These are phyloP conservation scores for Telfairia occidentalis DNA, from an alignment of 331 rosid species.

Conservation along the genomic window DNA sequence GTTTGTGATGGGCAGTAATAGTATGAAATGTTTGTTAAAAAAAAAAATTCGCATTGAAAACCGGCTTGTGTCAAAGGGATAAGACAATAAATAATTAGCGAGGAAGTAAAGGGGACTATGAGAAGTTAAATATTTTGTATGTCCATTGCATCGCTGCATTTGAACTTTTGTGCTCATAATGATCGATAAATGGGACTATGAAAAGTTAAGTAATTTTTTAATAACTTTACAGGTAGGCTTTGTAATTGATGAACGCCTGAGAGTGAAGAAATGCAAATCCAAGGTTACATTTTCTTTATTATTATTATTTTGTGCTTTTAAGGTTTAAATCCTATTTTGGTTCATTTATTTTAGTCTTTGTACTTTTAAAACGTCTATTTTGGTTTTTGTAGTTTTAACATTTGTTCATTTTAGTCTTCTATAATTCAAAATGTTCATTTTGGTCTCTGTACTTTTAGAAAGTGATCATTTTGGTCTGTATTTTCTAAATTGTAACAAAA, in stretches of 20 bases:
- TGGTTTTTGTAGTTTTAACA: no score
- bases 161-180: background rate
- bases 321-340: no score
- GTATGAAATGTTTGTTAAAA: no score
- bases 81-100: background rate
- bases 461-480: no score
- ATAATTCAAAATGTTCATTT: no score
- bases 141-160: background rate
- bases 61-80: background rate
- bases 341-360: no score
- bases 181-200: background rate
- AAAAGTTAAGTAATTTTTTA: background rate
- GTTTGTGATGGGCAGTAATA: background rate
- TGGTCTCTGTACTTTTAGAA: no score
- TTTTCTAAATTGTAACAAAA: no score
- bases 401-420: no score
- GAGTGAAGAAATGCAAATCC: conserved; percentile 59
- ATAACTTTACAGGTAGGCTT: conserved; percentile 55
- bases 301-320: no score
- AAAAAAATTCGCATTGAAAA: background rate
- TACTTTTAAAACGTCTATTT: no score
- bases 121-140: background rate
- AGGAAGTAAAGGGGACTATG: background rate
- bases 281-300: conserved; percentile 38
- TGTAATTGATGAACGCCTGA: conserved; percentile 84